Base-by-base conservation (phyloP, 805 yeast genomes). In the Yamadazyma ubonensis region DNA sequence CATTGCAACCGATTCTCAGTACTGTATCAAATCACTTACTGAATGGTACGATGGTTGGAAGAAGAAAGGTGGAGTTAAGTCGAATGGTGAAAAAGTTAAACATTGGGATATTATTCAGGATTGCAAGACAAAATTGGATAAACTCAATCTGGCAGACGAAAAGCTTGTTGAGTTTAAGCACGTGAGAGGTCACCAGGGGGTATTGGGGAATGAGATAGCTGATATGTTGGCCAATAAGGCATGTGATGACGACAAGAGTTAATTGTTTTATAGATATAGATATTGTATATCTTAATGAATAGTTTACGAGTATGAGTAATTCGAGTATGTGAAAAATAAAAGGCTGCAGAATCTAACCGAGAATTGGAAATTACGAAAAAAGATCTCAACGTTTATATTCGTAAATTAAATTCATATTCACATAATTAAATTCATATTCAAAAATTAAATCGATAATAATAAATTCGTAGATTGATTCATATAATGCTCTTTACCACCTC, bases 171-270 rank as follows among this genome's bases (percentile, higher is more conserved):
- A 60, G 4, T 54, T 88, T 19, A 58, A 54, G 4, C 79, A 91
- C 67, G 91, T 87, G 4, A 68, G 63, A 42, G 96, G 91, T 0
- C 96, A 90, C 57, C 59, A 69, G 12, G 90, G 86, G 1, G 61
- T 65, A 26, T 57, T 52, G 9, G 96, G 96, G 0, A 90, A 89
- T 54, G 88, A 80, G 44, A 67, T 56, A 53, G 96, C 96, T 0
- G 96, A 89, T 55, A 54, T 53, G 35, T 63, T 89, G 34, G 96
- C 96, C 2, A 81, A 73, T 41, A 38, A 48, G n/a, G 93, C 86
- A 7, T 82, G 81, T 11, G 70, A 65, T 26, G 25, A 22, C 25
- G 7, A 22, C 25, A 10, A 22, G 7, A 22, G 25, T 22, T 22
- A 8, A 10, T n/a, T n/a, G n/a, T n/a, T n/a, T n/a, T n/a, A n/a